Evolutionary conservation across 108 stramenopile genomes (phyloP), one percentile per base, ranked within the genome.

Genomic region (Fistulifera pelliculosa): DNA sequence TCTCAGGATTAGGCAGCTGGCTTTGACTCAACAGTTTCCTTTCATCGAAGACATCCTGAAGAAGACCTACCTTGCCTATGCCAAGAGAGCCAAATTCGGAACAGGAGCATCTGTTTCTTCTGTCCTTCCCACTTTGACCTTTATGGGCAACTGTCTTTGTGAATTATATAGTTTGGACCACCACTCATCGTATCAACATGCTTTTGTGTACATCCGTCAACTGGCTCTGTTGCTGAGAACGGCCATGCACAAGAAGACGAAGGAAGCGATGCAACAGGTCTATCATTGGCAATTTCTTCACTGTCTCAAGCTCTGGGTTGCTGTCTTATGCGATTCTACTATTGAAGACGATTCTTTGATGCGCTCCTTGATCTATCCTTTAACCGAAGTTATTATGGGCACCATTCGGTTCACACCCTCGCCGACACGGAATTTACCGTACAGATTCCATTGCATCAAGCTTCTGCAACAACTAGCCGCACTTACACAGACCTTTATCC

Each of bases 191-290:
- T 99, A 99, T 69, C 96, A 97, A 61, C 94, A 97, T 63, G 96
- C 96, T 17, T 99, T 99, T 73, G 77, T 99, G 10, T 99, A 98
- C 76, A 94, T 98, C 53, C 87, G 98, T 22, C 95, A 97, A 58
- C 63, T 99, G 63, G 96, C 96, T 24, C 73, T 99, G 52, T 93
- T 94, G 53, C 62, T 98, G 28, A 74, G 98, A 31, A 68, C 84
- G 0, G 96, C 96, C n/a, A 62, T 95, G 64, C 81, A 81, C 58
- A 93, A 96, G 70, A 90, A 92, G 62, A 89, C 91, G 3, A 56
- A 66, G 38, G 94, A 96, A 60, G 74, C 86, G 17, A 62, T 84
- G 47, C 66, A 64, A 24, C 71, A 64, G 27, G 93, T 99, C 2
- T 92, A 81, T 41, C 81, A 90, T 52, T 99, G 98, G 98, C 98